Base-by-base conservation (phyloP, 768 basidiomycete species). In the Botryobasidium botryosum region DNA sequence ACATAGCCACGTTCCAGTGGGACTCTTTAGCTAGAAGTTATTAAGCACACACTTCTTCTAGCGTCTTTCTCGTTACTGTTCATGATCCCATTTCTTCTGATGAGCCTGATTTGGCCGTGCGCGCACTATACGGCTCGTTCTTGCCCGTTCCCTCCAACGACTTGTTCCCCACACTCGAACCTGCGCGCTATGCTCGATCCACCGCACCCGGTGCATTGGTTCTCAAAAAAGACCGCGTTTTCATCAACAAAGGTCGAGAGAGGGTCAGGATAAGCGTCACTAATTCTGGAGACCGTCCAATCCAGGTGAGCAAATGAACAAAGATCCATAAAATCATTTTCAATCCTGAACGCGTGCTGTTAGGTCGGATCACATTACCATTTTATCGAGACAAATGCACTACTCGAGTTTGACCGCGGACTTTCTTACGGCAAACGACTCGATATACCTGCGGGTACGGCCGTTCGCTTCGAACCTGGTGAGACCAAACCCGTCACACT, bases 51-150 rank as follows among this genome's bases (percentile, higher is more conserved):
- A 24, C 17, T 17, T 29, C 32, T 41, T 15, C 26, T n/a, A 83
- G 79, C 1, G 82, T 87, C 0, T 99, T 97, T 63, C 71, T 99
- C n/a, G 91, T 97, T 29, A 92, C 92, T 1, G 86, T 97, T 1
- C 91, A 96, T 56, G 81, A 92, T 53, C 92, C 94, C 17, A 79
- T 99, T 50, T 86, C 80, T 57, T 78, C 86, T 0, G 77, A 86
- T 47, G 61, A 70, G 32, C 87, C 88, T 1, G 64, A 91, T 55
- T 64, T 96, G 17, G 64, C 63, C 3, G 72, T 42, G 28, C n/a
- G 77, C n/a, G 91, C 92, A 0, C 68, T 99, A n/a, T 87, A 88
- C 50, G 88, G 90, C 7, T 91, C 88, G 0, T 96, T 96, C 64
- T 66, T 96, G 0, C 92, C 92, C 3, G 58, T 80, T 2, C 92